Evolutionary conservation across 1,284 basidiomycete genomes (phyloP), one percentile per base, ranked within the genome.

Genomic region (Sparassis latifolia): DNA sequence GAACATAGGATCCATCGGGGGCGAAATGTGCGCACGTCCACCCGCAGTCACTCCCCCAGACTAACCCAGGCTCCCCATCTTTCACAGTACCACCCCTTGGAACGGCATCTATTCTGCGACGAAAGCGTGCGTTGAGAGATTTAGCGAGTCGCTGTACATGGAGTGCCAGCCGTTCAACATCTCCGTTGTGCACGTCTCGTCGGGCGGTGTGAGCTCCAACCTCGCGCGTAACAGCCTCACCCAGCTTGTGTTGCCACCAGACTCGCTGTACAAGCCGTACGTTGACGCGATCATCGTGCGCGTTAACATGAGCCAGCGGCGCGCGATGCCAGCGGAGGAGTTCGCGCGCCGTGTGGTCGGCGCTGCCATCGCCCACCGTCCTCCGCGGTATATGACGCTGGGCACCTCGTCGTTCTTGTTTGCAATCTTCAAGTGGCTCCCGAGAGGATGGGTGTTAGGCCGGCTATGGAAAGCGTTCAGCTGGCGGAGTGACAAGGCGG

Each of bases 1-100:
- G 47, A 90, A 89, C 61, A 78, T 89, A 27, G 85, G 88, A 12
- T 87, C 84, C 1, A 66, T 87, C 41, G 78, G 75, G 9, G 87
- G 78, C 5, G 73, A 80, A 42, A 66, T 78, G 78, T 80, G 61
- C 55, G 79, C 12, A 7, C 35, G 6, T 12, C 12, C 70, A n/a
- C 6, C n/a, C 30, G 3, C 12, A 6, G 7, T 6, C 35, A 37
- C 35, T 7, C 35, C 12, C 7, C 35, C 7, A 6, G 12, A 1
- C 35, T 37, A 12, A 37, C 35, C 35, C 35, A 12, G 20, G 20
- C 20, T 20, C 20, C 20, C 20, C 20, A 2, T 5, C 20, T 33
- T 3, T 6, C 33, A 10, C 48, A 86, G 85, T 38, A 70, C 84
- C 1, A 78, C 79, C 0, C 84, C 87, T 0, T 89, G 85, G 85